Base-by-base conservation (phyloP, 768 basidiomycete species). In the Sistotremastrum suecicum region DNA sequence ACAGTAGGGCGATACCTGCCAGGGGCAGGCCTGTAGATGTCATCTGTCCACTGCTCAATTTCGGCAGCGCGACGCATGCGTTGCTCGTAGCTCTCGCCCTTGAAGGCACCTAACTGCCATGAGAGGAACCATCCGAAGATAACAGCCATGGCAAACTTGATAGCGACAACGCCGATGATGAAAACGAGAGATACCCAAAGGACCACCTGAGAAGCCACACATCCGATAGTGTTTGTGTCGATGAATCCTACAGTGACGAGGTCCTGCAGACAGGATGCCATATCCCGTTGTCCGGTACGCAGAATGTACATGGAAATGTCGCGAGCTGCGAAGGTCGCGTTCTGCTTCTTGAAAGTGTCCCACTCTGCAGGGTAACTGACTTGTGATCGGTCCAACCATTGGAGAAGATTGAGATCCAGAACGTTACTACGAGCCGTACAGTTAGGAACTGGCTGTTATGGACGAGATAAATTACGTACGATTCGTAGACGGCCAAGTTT, bases 111-210 rank as follows among this genome's bases (percentile, higher is more conserved):
- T 37, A 99, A 71, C 56, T 79, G 79, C 81, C 86, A 90, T n/a
- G 85, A 89, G 61, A 87, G 83, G 74, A 97, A 98, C 95, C 95
- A 99, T 29, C 85, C 74, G 64, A 98, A 99, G 60, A 94, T 71
- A 58, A 95, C 86, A 41, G 95, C 95, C 90, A 98, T 94, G 54
- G 75, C 68, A 66, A 98, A 99, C 34, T 90, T 86, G 60, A 95
- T 90, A 45, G 76, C 72, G 51, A 98, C 94, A 50, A 98, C 94
- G 49, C 94, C 94, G 51, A 94, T 82, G 60, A 99, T 98, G 74
- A 98, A 95, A 53, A 90, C 75, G 55, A 98, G 80, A 41, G 94
- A 97, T 47, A 94, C 71, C 61, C 90, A 94, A 48, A 98, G 83
- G 35, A 98, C 90, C 52, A 99, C 83, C 48, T 81, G 71, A 5